Base-by-base conservation (phyloP, 805 yeast species). In the Phaffomyces opuntiae region DNA sequence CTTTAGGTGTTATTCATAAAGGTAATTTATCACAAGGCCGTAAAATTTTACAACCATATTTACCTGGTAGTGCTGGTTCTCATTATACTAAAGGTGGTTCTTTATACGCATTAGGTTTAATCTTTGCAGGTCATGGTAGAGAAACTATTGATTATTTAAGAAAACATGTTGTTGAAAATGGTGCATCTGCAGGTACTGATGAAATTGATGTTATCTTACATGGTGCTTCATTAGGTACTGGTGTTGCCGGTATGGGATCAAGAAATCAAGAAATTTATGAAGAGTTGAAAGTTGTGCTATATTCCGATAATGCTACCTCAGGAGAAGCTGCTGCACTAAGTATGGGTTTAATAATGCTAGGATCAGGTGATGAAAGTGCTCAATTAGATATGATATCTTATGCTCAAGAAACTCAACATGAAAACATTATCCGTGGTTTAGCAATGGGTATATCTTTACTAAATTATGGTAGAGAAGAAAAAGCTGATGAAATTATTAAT, bases 251-350 rank as follows among this genome's bases (percentile, higher is more conserved):
- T 31, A 89, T 93, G 97, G 96, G 91, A 1, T 77, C 91, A 33
- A 81, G 82, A 39, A 82, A 83, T 61, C 80, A 72, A 49, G 74
- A 77, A 39, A 75, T 88, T 38, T 89, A 85, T 59, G 95, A 87
- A 53, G 86, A 86, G 45, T 74, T 93, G 61, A 85, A 83, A 59
- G 87, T 81, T 40, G 87, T 91, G 5, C 69, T 93, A 51, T 90
- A 83, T 62, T 77, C 90, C 11, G 99, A 93, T 62, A 83, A 93
- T 31, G 98, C 97, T 3, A 76, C 87, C 36, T 87, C 96, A 7
- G 96, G 97, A 52, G 96, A 90, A 62, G 96, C 96, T 39, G 96
- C 98, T 27, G 97, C 96, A 39, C 72, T 91, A 53, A 88, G 93
- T 33, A 89, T 93, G 93, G 99, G 99, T 51, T 75, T 93, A 53